Evolutionary conservation across 2,329 filamentous ascomycete species (phyloP), one percentile per base, ranked within the genome.

Genomic region (Fusarium hainanense): DNA sequence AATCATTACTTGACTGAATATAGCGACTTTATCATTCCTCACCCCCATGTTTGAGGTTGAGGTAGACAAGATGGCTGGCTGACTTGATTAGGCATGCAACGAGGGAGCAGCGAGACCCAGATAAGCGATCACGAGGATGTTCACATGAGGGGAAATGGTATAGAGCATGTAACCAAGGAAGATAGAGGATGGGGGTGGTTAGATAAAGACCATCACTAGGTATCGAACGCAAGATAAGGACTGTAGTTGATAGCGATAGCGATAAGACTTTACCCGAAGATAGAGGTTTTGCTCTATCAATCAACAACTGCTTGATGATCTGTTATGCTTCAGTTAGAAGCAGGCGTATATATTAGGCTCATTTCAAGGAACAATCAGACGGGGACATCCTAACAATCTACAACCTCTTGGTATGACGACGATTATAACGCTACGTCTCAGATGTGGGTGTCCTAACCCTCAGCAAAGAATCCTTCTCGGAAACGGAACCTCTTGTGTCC

Each of bases 121-220:
- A 70, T 70, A 68, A 63, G 50, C 66, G 46, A 63, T 54, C 58
- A 69, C 42, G 54, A 68, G 54, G 20, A 21, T 60, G 27, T 48
- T 65, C 66, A 61, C 43, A 61, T 49, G 47, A 64, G 32, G 32
- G 42, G 30, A 18, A 23, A 28, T 58, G 12, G 23, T 42, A 48
- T 50, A 54, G 30, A 42, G n/a, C 23, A n/a, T 14, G 13, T n/a
- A n/a, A 28, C 28, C 12, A 30, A 28, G 44, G 44, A 30, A 55
- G 21, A 42, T 27, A 47, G 40, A 51, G 58, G 52, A 56, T 54
- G 54, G 63, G 67, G 54, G 58, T 68, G 67, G 37, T 34, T 68
- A 52, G 58, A 68, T 57, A 30, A 50, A 40, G 23, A 21, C 27
- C n/a, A 12, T 50, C 46, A 14, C 20, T 10, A 11, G 21, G 20